Evolutionary conservation across 1,284 basidiomycete species (phyloP).

Genomic region (Marasmius fiardii): DNA sequence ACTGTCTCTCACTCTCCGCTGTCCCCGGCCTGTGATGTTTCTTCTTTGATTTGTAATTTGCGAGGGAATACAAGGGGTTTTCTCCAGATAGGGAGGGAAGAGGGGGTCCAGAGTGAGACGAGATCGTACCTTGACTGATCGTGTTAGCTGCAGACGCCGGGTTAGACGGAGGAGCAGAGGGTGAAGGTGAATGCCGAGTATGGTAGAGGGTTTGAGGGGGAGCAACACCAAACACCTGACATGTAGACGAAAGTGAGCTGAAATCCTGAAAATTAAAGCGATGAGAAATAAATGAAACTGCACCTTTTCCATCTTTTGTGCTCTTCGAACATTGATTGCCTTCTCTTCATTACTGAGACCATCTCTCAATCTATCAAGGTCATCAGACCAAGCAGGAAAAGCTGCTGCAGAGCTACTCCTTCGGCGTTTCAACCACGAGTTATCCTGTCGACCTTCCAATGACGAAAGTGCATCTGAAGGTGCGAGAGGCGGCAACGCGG

Average conservation of each 20-base stretch:
- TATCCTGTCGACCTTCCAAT: conserved; percentile 20
- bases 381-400: conserved; percentile 45
- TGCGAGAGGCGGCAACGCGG: conserved; percentile 26
- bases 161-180: conserved; percentile 23
- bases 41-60: conserved; percentile 18
- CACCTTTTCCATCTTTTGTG: conserved; percentile 83
- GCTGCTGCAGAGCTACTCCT: conserved; percentile 55
- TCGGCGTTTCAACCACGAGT: conserved; percentile 44
- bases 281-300: conserved; percentile 18
- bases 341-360: conserved; percentile 69
- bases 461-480: conserved; percentile 1
- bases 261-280: conserved; percentile 3
- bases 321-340: conserved; percentile 71
- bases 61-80: conserved; percentile 34
- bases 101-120: conserved; percentile 2
- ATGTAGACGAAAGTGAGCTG: conserved; percentile 7
- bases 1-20: conserved; percentile 50
- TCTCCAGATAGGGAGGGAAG: conserved; percentile 29
- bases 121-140: background rate
- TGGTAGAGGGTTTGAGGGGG: conserved; percentile 75
- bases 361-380: conserved; percentile 61
- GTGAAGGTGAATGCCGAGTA: conserved; percentile 46
- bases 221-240: conserved; percentile 72
- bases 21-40: conserved; percentile 43
- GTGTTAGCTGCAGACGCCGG: conserved; percentile 5